Base-by-base conservation (phyloP, 495 filamentous ascomycete species). In the Acidomyces sp. region DNA sequence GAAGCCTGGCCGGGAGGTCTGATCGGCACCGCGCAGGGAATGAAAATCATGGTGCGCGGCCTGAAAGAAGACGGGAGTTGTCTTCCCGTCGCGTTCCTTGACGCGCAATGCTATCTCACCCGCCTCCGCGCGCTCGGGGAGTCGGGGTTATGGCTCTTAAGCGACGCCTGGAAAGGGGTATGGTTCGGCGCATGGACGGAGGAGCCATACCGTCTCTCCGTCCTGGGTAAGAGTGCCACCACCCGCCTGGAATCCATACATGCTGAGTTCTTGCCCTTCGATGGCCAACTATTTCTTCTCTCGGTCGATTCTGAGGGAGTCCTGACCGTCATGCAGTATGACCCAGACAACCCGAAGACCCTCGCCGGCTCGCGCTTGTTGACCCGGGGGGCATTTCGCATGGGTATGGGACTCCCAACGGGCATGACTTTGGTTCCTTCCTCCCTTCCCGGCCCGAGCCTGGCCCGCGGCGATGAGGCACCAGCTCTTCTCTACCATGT, bases 291-390 rank as follows among this genome's bases (percentile, higher is more conserved):
- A 10, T 82, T 76, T 56, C 77, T 96, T 41, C 66, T 93, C 6
- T 78, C 83, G 26, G 77, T 79, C 15, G 87, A 95, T 59, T 74
- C 80, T 26, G 83, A 94, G 46, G 80, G 80, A 39, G 81, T 85
- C 54, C 59, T 99, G 26, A 84, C 93, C 54, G 67, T 94, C 4
- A 55, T 95, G 34, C 84, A 96, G 60, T 99, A 87, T 55, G 85
- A 96, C 55, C 92, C 90, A 7, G 92, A 97, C 55, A 88, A 96
- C 59, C 90, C 92, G 10, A 90, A 88, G 65, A 87, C 87, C 13
- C 77, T 92, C 18, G 78, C 84, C 42, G 92, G 92, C 46, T 80
- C 85, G 49, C 72, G 82, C 37, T 73, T 97, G 25, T 73, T 96
- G 29, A 84, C 81, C 62, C 75, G 79, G 29, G 81, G 82, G 32